Evolutionary conservation across 1,139 yeast genomes (phyloP), one percentile per base, ranked within the genome.

Genomic region (Yamadazyma triangularis): DNA sequence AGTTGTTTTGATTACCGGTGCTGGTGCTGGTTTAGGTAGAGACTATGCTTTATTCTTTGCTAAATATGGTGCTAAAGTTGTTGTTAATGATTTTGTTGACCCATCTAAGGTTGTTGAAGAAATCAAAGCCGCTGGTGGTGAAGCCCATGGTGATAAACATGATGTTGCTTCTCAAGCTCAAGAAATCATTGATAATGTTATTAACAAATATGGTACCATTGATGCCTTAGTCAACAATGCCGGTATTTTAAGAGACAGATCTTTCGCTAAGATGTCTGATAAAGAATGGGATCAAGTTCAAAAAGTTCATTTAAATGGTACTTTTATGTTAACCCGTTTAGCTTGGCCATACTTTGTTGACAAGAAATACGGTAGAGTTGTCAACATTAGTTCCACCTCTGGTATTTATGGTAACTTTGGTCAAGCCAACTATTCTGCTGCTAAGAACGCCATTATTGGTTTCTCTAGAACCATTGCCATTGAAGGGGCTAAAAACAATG

Each of bases 391-490:
- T 24, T 87, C 96, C 15, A 91, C 97, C 16, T 88, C 96, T 10
- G 97, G 97, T 50, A 87, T 91, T 48, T 91, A 91, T 58, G 97
- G 97, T 48, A 87, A 85, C 68, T 91, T 91, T 62, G 98, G 98
- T 32, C 98, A 91, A 66, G 85, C 96, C 38, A 91, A 91, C 68
- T 91, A 91, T 58, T 79, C 96, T 22, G 78, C 96, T 29, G 96
- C 97, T 31, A 91, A 91, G 67, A 77, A 85, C 36, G 97, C 89
- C 20, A 79, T 91, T 41, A 62, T 88, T 32, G 96, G 96, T 22
- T 75, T 91, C 49, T 72, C 95, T 21, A 79, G 76, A 58, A 84
- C 96, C 26, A 59, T 87, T 42, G 96, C 97, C 15, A 70, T 84
- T 44, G 98, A 91, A 64, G 98, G 98, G 50, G 77, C 79, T 39